Conservation (phyloP, 768 basidiomycete genomes). For the Gelatoporia subvermispora region DNA sequence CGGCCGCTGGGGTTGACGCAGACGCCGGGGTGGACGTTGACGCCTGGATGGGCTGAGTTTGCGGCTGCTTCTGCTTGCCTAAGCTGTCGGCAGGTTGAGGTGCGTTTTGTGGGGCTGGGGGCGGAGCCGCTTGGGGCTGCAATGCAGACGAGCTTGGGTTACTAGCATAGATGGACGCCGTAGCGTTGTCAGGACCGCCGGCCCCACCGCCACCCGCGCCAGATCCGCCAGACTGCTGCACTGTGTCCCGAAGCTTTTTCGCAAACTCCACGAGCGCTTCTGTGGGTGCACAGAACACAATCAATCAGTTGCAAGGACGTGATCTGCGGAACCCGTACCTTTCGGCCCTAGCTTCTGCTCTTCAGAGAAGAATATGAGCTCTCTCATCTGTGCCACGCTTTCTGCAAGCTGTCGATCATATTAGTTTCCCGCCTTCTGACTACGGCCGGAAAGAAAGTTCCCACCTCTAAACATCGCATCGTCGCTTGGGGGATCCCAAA, state of each 20-base stretch:
- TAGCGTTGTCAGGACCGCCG: background rate
- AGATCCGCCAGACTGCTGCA: background rate
- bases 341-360: conserved; percentile 54
- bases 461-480: conserved; percentile 83
- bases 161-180: background rate
- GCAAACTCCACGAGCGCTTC: conserved; percentile 41
- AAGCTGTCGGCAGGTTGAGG: conserved; percentile 43
- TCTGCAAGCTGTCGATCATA: conserved; percentile 57
- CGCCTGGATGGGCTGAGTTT: conserved; percentile 34
- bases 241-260: conserved; percentile 29
- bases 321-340: conserved; percentile 44
- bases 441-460: background rate
- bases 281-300: conserved; percentile 16
- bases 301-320: conserved; percentile 4
- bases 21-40: conserved; percentile 20
- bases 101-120: conserved; percentile 44
- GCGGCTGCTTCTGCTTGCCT: conserved; percentile 61
- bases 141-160: conserved; percentile 1
- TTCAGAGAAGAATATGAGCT: conserved; percentile 63
- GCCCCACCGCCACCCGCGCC: background rate
- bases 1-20: conserved; percentile 25
- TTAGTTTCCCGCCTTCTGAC: background rate
- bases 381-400: conserved; percentile 75
- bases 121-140: conserved; percentile 18
- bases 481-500: conserved; percentile 88